Conservation (phyloP, 2,329 filamentous ascomycete genomes). For the Fusarium cicatricum region DNA sequence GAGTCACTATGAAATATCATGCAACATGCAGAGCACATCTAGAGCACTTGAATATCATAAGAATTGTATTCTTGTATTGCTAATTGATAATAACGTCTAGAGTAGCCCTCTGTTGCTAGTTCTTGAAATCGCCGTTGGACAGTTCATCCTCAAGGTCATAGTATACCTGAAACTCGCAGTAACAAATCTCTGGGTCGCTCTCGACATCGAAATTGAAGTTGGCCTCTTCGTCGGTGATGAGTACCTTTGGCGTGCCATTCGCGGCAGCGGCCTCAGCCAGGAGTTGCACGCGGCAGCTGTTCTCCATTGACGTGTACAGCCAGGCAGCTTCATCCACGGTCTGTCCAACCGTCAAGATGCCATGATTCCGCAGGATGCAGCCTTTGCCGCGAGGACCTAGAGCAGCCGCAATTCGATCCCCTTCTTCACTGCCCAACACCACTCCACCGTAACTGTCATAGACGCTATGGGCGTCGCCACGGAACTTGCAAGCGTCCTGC, state of each 20-base stretch:
- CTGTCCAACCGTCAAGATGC: constrained; percentile 71
- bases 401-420: constrained; percentile 67
- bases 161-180: constrained; percentile 41
- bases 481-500: constrained; percentile 70
- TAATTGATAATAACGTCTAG: no score
- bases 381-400: constrained; percentile 66
- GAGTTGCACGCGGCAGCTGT: constrained; percentile 61
- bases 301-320: constrained; percentile 72
- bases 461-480: constrained; percentile 67
- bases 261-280: constrained; percentile 43
- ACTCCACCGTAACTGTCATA: constrained; percentile 64
- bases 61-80: no score
- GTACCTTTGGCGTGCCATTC: constrained; percentile 45
- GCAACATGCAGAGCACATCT: no score
- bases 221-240: constrained; percentile 54
- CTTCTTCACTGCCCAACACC: constrained; percentile 68
- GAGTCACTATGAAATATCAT: no score
- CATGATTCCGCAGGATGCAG: constrained; percentile 74
- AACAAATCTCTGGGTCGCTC: constrained; percentile 39
- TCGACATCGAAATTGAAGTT: constrained; percentile 46
- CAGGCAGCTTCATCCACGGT: constrained; percentile 80
- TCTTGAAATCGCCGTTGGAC: constrained; percentile 35
- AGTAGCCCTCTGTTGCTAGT: no score
- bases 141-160: constrained; percentile 40
- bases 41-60: no score